Percentiles rank a stretch among this genome's conserved stretches.
phyloP scores from a whole-genome alignment of 371 early-diverging fungal species.

The Capniomyces stellatus region DNA sequence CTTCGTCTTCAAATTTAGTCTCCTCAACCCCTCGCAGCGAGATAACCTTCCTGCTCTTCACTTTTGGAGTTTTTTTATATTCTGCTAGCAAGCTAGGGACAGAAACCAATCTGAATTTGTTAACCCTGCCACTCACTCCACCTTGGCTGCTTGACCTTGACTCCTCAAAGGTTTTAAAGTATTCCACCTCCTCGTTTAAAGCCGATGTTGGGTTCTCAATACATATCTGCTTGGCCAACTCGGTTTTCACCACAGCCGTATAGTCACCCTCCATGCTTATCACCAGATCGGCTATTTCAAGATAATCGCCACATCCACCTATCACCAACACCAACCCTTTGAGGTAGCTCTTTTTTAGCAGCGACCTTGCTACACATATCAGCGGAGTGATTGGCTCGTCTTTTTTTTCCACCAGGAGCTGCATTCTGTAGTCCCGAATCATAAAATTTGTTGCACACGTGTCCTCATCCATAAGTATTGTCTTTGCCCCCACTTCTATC shows the following conservation, averaged over 20 bases:
- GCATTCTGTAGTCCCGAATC: constrained; percentile 33
- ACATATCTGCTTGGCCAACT: constrained; percentile 21
- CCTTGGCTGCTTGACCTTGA: too few species aligned
- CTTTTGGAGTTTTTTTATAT: constrained; percentile 8
- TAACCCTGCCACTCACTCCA: too few species aligned
- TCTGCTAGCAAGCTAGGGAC: constrained; percentile 3
- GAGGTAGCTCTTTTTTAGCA: constrained; percentile 8
- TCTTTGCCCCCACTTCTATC: constrained; percentile 21
- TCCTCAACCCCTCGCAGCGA: constrained; percentile 7
- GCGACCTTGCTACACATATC: constrained; percentile 23
- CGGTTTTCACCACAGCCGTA: constrained; percentile 20
- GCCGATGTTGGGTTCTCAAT: constrained; percentile 10
- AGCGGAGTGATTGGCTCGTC: constrained; percentile 36
- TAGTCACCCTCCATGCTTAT: constrained; percentile 27
- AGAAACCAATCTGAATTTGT: constrained; percentile 2
- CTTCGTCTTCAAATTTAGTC: neutral
- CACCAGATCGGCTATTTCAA: constrained; percentile 30
- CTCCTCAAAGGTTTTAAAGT: constrained; percentile 9
- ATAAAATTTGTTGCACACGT: constrained; percentile 39
- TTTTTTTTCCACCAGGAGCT: constrained; percentile 21
- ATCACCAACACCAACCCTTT: constrained; percentile 26
- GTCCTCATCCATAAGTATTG: constrained; percentile 33
- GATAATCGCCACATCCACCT: constrained; percentile 37
- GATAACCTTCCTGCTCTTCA: constrained; percentile 7
- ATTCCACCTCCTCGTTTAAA: constrained; percentile 7